Conservation (phyloP, 2,329 filamentous ascomycete species). For the Colletotrichum sp. region DNA sequence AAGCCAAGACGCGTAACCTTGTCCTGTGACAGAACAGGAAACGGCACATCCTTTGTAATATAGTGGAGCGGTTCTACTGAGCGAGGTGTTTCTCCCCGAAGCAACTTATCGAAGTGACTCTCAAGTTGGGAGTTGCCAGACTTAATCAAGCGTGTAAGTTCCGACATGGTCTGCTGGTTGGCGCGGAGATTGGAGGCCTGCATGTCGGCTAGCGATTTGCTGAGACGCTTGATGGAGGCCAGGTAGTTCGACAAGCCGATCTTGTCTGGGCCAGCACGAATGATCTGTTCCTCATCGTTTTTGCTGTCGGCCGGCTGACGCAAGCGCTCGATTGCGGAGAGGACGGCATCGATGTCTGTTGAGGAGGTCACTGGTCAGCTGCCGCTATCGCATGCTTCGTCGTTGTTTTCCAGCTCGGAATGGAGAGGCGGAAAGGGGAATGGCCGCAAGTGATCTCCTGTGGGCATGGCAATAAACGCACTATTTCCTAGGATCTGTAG, state of each 20-base stretch:
- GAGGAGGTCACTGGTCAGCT: slow-evolving; percentile 22
- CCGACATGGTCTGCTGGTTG: slow-evolving; percentile 86
- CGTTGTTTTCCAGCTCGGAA: background rate
- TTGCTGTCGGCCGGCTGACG: slow-evolving; percentile 93
- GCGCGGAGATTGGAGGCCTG: slow-evolving; percentile 89
- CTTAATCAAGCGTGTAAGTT: slow-evolving; percentile 78
- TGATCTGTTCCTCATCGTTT: slow-evolving; percentile 88
- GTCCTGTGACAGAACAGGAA: slow-evolving; percentile 80
- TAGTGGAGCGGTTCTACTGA: slow-evolving; percentile 90
- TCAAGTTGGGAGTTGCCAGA: slow-evolving; percentile 85
- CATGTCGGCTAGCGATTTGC: slow-evolving; percentile 83
- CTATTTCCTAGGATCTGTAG: slow-evolving; percentile 87
- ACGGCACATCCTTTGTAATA: slow-evolving; percentile 86
- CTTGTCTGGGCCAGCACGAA: slow-evolving; percentile 84
- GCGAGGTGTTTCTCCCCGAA: slow-evolving; percentile 77
- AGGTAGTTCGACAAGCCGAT: slow-evolving; percentile 85
- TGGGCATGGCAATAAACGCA: slow-evolving; percentile 39
- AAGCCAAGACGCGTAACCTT: slow-evolving; percentile 76
- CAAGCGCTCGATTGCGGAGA: slow-evolving; percentile 85
- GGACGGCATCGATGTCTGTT: slow-evolving; percentile 82
- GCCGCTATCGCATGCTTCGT: background rate
- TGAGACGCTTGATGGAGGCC: slow-evolving; percentile 86
- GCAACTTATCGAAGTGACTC: slow-evolving; percentile 78
- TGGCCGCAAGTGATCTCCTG: background rate
- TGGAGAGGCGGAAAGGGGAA: background rate